These are phyloP conservation scores for Aspergillus campestris DNA, from an alignment of 495 filamentous ascomycete genomes.

Conservation along the genomic window DNA sequence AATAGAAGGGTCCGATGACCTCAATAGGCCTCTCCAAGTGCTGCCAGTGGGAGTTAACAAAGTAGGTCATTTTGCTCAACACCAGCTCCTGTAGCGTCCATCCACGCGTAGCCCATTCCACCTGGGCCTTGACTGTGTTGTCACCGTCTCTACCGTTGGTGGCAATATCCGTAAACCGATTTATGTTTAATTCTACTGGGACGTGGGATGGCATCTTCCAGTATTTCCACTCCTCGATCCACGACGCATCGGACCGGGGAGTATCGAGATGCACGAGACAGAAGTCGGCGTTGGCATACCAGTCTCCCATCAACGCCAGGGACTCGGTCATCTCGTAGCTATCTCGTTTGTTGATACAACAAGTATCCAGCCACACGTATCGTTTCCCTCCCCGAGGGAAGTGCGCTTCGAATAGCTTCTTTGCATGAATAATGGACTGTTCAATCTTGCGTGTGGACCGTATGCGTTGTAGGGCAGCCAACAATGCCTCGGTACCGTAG, in stretches of 20 bases:
- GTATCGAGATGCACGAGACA: conserved; percentile 40
- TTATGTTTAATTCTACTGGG: too few species aligned
- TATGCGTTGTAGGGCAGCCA: conserved; percentile 23
- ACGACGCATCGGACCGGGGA: conserved; percentile 6
- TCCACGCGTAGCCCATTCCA: conserved; percentile 29
- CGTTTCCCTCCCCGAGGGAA: conserved; percentile 26
- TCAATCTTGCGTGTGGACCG: conserved; percentile 35
- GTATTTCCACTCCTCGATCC: conserved; percentile 17
- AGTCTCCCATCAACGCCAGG: conserved; percentile 40
- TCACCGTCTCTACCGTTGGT: too few species aligned
- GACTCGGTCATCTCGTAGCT: conserved; percentile 31
- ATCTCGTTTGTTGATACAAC: conserved; percentile 40
- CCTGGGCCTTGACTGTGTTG: too few species aligned
- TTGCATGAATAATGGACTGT: conserved; percentile 20
- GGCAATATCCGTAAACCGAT: too few species aligned
- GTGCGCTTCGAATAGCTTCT: conserved; percentile 24
- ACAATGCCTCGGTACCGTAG: conserved; percentile 28
- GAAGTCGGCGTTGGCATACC: conserved; percentile 40
- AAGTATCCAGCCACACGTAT: conserved; percentile 43
- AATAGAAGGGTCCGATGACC: conserved; percentile 30
- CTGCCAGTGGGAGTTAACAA: conserved; percentile 32
- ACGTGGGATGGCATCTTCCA: conserved; percentile 7
- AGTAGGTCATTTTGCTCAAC: conserved; percentile 38
- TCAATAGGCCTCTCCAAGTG: conserved; percentile 27
- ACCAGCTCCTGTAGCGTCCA: conserved; percentile 45